Evolutionary conservation across 345 rosid genomes (phyloP).

Genomic region (Cardiospermum halicacabum): DNA sequence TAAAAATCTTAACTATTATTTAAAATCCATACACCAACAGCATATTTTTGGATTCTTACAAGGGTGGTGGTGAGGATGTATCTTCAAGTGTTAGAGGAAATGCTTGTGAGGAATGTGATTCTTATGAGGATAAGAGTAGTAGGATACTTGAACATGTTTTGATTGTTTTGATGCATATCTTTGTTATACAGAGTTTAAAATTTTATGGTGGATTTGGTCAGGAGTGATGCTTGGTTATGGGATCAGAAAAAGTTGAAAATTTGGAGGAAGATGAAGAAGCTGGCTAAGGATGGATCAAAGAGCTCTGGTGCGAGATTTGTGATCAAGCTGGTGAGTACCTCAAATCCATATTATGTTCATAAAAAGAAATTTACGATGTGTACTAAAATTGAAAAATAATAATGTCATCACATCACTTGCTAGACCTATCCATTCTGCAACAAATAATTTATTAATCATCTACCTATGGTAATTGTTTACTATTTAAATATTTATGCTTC

Average conservation of each 20-base stretch:
- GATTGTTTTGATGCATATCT: not conserved
- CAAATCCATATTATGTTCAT: no score
- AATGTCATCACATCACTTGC: no score
- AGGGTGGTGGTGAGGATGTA: conserved; percentile 12
- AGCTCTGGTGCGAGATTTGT: conserved; percentile 3
- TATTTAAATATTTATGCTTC: not conserved
- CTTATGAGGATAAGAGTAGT: conserved; percentile 4
- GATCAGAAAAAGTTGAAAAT: conserved; percentile 39
- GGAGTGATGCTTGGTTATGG: conserved; percentile 18
- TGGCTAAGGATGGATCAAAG: conserved; percentile 30
- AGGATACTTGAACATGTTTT: not conserved
- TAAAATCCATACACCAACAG: no score
- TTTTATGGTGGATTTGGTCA: conserved; percentile 7
- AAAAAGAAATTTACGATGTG: no score
- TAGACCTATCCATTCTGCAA: no score
- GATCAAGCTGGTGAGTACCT: not conserved
- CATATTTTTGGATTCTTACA: no score
- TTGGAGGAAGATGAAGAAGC: conserved; percentile 54
- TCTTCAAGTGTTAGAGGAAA: conserved; percentile 51
- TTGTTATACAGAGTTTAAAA: not conserved
- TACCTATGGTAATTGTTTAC: no score
- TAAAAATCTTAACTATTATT: no score
- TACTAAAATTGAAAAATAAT: no score
- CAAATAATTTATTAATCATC: no score
- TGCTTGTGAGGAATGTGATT: conserved; percentile 29